These are phyloP conservation scores for Fusarium buharicum DNA, from an alignment of 2,329 filamentous ascomycete species.

Conservation along the genomic window DNA sequence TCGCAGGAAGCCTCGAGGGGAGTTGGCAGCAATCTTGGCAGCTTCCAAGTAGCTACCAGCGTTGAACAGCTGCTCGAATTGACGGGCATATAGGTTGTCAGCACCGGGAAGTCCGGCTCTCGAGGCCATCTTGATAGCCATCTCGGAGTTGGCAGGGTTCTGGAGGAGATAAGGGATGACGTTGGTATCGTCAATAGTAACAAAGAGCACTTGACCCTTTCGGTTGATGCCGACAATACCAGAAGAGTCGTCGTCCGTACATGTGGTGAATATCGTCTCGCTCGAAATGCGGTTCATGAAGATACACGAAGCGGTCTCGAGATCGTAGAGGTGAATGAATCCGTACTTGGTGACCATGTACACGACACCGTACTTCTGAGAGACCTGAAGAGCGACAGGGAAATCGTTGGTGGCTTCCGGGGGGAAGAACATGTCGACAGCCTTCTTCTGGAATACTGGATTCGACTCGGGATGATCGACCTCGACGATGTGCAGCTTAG, in stretches of 20 bases:
- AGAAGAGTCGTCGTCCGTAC: slow-evolving; percentile 81
- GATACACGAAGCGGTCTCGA: slow-evolving; percentile 93
- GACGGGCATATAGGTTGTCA: slow-evolving; percentile 89
- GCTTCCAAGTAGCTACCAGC: slow-evolving; percentile 86
- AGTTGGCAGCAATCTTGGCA: slow-evolving; percentile 96
- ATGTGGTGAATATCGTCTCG: slow-evolving; percentile 98
- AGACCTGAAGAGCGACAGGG: slow-evolving; percentile 97
- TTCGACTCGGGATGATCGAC: slow-evolving; percentile 93
- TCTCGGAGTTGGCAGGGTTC: slow-evolving; percentile 91
- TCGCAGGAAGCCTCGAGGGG: slow-evolving; percentile 92
- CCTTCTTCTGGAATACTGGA: slow-evolving; percentile 91
- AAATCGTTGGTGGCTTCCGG: slow-evolving; percentile 96
- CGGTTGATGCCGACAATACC: slow-evolving; percentile 96
- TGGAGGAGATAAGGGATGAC: slow-evolving; percentile 95
- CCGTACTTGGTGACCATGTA: slow-evolving; percentile 99
- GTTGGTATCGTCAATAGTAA: slow-evolving; percentile 90
- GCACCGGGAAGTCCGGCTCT: slow-evolving; percentile 93
- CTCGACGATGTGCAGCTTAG: slow-evolving; percentile 97
- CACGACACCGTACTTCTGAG: slow-evolving; percentile 94
- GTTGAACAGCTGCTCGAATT: slow-evolving; percentile 88
- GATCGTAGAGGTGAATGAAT: slow-evolving; percentile 98
- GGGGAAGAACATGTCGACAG: slow-evolving; percentile 97
- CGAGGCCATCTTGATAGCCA: slow-evolving; percentile 96
- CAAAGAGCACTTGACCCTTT: slow-evolving; percentile 95
- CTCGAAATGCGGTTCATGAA: slow-evolving; percentile 99